A percentile compares a stretch with the other conserved stretches of the same genome.
Conservation (phyloP, 2,329 filamentous ascomycete genomes). For the Colletotrichum camelliae region DNA sequence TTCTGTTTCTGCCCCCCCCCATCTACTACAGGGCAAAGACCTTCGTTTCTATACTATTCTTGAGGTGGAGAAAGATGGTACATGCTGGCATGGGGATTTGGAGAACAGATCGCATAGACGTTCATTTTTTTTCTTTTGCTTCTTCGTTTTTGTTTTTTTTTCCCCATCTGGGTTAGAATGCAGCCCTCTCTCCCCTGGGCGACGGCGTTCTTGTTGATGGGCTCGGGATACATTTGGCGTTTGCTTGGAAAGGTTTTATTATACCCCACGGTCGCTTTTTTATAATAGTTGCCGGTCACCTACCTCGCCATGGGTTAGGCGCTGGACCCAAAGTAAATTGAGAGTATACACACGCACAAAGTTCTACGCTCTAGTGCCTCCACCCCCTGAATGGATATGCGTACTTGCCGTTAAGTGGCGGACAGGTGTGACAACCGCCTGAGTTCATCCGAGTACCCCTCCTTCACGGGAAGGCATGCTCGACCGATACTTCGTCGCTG, state of each 20-base stretch:
- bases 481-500: background rate
- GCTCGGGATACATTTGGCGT: background rate
- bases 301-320: background rate
- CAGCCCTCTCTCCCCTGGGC: background rate
- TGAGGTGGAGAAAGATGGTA: background rate
- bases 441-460: background rate
- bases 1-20: background rate
- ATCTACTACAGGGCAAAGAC: background rate
- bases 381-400: background rate
- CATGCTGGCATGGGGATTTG: background rate
- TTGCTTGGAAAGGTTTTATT: background rate
- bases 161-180: background rate
- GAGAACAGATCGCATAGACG: background rate
- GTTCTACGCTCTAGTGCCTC: background rate
- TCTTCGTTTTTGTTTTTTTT: no score
- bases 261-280: slow-evolving; percentile 9
- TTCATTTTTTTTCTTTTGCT: background rate
- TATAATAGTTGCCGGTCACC: background rate
- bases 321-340: background rate
- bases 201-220: background rate
- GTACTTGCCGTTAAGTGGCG: background rate
- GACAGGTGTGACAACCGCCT: background rate
- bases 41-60: background rate
- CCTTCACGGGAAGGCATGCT: background rate
- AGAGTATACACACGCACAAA: background rate